Percentiles rank a stretch among this genome's conserved stretches.
Conservation (phyloP, 345 rosid species). For the Isatis tinctoria region DNA sequence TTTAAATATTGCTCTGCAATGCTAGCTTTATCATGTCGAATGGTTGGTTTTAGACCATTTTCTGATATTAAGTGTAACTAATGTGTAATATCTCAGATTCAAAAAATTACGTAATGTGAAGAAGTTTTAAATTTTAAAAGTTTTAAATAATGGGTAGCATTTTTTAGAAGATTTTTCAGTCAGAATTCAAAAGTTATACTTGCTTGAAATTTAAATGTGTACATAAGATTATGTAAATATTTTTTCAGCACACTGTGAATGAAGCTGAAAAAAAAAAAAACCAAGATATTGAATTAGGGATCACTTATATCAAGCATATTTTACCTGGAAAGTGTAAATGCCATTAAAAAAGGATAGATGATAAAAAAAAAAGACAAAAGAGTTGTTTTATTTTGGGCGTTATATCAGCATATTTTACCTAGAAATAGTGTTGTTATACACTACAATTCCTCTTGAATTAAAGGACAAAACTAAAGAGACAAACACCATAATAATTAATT, state of each 20-base stretch:
- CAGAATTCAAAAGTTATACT: not conserved
- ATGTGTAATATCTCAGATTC: not conserved
- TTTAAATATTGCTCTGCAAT: conserved; percentile 11
- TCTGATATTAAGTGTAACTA: not conserved
- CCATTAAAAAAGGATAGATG: too few relatives aligned
- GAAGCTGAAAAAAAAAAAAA: not conserved
- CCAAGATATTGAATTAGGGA: too few relatives aligned
- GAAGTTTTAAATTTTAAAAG: not conserved
- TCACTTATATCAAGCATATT: too few relatives aligned
- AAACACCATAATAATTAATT: not conserved
- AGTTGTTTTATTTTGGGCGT: too few relatives aligned
- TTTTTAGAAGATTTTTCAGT: not conserved
- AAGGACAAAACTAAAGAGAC: too few relatives aligned
- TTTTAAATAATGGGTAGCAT: not conserved
- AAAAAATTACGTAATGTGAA: not conserved
- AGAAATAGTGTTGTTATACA: too few relatives aligned
- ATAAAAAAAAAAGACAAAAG: too few relatives aligned
- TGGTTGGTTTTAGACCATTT: not conserved
- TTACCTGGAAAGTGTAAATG: too few relatives aligned
- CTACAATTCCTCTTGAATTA: too few relatives aligned
- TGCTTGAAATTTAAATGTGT: not conserved
- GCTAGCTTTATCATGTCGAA: conserved; percentile 7
- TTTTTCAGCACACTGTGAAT: not conserved
- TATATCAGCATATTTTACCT: too few relatives aligned
- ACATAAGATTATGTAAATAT: not conserved